These are phyloP conservation scores for Anthoceros angustus DNA, from an alignment of 225 moss, liverwort and hornwort species.

Conservation along the genomic window DNA sequence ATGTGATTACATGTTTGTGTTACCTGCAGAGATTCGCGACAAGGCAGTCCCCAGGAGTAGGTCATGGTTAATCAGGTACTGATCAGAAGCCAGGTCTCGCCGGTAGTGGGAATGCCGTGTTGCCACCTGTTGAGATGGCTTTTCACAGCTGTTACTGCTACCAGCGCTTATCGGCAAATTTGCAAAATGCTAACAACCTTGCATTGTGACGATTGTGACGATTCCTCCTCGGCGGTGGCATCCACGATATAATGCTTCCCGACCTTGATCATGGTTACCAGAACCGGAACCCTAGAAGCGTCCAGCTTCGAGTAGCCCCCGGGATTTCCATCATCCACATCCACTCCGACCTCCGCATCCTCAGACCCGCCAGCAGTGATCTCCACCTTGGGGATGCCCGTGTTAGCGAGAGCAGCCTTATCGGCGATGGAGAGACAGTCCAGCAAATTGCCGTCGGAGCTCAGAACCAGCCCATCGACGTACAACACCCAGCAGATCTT, in stretches of 20 bases:
- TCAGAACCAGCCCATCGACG: constrained; percentile 76
- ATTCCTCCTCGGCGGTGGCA: neutral
- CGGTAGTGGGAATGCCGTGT: no score
- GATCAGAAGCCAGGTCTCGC: no score
- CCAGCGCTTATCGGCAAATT: no score
- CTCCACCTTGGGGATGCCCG: constrained; percentile 82
- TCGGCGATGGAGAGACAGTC: constrained; percentile 73
- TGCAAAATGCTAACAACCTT: no score
- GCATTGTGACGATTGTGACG: neutral
- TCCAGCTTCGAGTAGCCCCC: constrained; percentile 62
- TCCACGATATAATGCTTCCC: neutral
- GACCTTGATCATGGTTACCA: constrained; percentile 84
- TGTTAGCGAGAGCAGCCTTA: constrained; percentile 73
- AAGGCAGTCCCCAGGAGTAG: no score
- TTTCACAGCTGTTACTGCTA: no score
- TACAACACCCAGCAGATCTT: constrained; percentile 73
- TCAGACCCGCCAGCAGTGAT: constrained; percentile 42
- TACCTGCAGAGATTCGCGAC: no score
- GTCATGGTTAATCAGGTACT: no score
- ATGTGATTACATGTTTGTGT: no score
- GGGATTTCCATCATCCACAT: constrained; percentile 42
- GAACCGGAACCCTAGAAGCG: constrained; percentile 45
- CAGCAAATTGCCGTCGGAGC: constrained; percentile 81
- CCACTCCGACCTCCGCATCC: constrained; percentile 73
- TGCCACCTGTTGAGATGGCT: no score